Evolutionary conservation across 768 basidiomycete species (phyloP), one percentile per base, ranked within the genome.

Genomic region (Lactarius psammicola): DNA sequence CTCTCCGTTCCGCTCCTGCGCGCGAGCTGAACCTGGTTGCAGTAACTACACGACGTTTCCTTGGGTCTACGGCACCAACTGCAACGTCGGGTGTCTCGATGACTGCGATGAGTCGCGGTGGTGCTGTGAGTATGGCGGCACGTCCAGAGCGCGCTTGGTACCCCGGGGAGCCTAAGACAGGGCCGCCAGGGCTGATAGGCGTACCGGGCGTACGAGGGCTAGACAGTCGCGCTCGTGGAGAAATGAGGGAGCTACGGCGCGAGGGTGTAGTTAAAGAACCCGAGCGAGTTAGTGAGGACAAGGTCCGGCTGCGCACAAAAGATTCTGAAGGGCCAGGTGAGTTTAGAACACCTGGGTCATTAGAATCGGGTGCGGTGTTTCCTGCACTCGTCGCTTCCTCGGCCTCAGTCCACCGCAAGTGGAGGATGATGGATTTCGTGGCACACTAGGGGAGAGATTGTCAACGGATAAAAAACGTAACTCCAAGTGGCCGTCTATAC

Each of bases 1-100:
- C 93, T 79, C 89, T 82, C 57, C 93, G 80, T 78, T 92, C 87
- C 30, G 94, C 92, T 2, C 93, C 94, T 7, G 83, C 78, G 63
- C 94, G 80, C 28, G 90, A 87, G 73, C 92, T 94, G 73, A 95
- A 95, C 66, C 94, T 79, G 20, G 93, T 96, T 8, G 91, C 90
- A 61, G 92, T 94, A 17, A 93, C 88, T 1, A 95, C 90, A 56
- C 94, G 79, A 70, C 89, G 80, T 81, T 94, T 92, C 74, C 82
- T 80, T 20, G 91, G 86, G 75, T 95, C 94, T 10, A 94, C 90
- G 28, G 93, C 90, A 10, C 94, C 94, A 42, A 93, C 85, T n/a
- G 87, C 92, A 10, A 94, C 87, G 73, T 94, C 94, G 0, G 92
- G 91, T 11, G 91, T 94, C 75, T 90, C 90, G 20, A 95, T 88